Conservation (phyloP, 345 rosid genomes). For the Boechera stricta region DNA sequence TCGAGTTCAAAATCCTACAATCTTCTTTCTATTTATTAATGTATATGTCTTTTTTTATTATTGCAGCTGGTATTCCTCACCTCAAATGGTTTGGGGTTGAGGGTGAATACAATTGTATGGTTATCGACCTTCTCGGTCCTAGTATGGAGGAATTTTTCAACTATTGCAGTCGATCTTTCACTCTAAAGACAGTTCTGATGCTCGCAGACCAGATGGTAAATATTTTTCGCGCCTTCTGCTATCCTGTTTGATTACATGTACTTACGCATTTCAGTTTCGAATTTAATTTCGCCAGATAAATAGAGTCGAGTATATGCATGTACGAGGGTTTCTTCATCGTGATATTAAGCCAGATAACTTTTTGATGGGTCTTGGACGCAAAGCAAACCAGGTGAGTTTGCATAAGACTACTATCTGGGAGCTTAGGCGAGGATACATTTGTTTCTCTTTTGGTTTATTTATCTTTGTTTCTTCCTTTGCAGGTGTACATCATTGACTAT, state of each 20-base stretch:
- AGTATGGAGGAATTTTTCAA: conserved; percentile 90
- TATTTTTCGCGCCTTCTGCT: background rate
- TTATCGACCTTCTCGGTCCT: conserved; percentile 91
- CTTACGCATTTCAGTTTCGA: background rate
- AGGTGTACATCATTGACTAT: conserved; percentile 52
- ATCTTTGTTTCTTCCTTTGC: conserved; percentile 12
- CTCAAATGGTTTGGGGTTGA: conserved; percentile 95
- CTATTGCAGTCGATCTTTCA: conserved; percentile 75
- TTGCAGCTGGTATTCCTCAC: conserved; percentile 83
- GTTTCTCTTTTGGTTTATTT: background rate
- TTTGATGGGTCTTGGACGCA: conserved; percentile 95
- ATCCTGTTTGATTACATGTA: background rate
- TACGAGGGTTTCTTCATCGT: conserved; percentile 93
- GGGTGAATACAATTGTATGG: conserved; percentile 81
- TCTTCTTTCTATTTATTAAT: background rate
- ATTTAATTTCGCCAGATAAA: conserved; percentile 50
- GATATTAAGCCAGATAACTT: conserved; percentile 98
- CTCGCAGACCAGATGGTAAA: conserved; percentile 88
- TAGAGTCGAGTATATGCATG: conserved; percentile 96
- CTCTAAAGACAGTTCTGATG: conserved; percentile 85
- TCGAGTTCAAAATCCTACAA: background rate
- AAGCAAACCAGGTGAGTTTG: conserved; percentile 85
- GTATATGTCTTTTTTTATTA: background rate
- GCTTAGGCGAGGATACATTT: background rate
- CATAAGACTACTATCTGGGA: conserved; percentile 4